Evolutionary conservation across 441 rosid species (phyloP), one percentile per base, ranked within the genome.

Genomic region (Pelargonium fulgidum): DNA sequence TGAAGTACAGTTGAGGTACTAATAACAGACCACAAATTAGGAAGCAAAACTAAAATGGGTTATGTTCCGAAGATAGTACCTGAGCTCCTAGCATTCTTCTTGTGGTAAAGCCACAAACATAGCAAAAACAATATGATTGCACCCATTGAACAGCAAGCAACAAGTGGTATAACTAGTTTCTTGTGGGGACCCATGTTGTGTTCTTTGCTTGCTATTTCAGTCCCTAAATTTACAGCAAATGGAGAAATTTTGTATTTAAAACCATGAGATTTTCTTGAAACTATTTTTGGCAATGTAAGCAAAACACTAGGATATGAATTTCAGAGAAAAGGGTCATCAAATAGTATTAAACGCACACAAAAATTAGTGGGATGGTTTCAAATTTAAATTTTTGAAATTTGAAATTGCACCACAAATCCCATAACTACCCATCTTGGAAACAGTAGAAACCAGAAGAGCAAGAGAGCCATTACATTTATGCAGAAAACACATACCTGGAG

Each of bases 401-500:
- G 65, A 67, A 65, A 19, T 16, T 22, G 52, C 26, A 29, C 12
- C 19, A 4, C 45, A 17, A 52, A 73, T 48, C 11, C 58, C 17
- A 36, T 9, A 54, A n/a, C 14, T 17, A 41, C 65, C 70, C 26
- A 39, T 7, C 47, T 16, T 52, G 20, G 59, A 16, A 52, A 52
- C 59, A 52, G 24, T n/a, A n/a, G n/a, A n/a, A n/a, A n/a, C n/a
- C n/a, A 13, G 4, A n/a, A 50, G 9, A 52, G 59, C n/a, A 20
- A 52, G 59, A 52, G 59, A 13, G 56, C 16, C n/a, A 7, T 52
- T 52, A n/a, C n/a, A n/a, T n/a, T n/a, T n/a, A n/a, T n/a, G n/a
- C 24, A 22, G 24, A 22, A 22, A 22, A 22, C 1, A 22, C 24
- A 20, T 73, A 92, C 97, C 97, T 77, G 97, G 97, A 76, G 96